Evolutionary conservation across 495 filamentous ascomycete species (phyloP).

Genomic region (Lasiosphaeria ovina): DNA sequence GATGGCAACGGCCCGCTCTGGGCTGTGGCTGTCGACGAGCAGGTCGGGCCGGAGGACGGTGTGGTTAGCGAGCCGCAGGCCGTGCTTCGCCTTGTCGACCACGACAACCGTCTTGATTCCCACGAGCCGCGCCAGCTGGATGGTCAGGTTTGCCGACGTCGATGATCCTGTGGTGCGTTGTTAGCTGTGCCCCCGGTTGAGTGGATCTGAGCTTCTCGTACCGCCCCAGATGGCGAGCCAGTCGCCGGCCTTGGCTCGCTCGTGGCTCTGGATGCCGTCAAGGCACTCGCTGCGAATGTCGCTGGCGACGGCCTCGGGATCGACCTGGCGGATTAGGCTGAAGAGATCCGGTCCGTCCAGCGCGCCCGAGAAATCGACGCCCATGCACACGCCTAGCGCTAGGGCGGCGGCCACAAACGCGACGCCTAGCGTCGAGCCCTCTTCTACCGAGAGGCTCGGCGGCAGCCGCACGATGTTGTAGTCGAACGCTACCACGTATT

Average conservation of each 20-base stretch:
- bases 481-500: slow-evolving; percentile 61
- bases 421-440: slow-evolving; percentile 60
- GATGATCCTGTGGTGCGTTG: slow-evolving; percentile 48
- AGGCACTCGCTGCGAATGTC: slow-evolving; percentile 58
- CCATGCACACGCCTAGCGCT: slow-evolving; percentile 59
- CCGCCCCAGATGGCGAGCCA: slow-evolving; percentile 72
- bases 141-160: slow-evolving; percentile 56
- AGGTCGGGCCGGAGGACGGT: slow-evolving; percentile 50
- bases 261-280: slow-evolving; percentile 38
- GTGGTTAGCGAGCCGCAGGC: slow-evolving; percentile 49
- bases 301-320: slow-evolving; percentile 41
- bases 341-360: slow-evolving; percentile 54
- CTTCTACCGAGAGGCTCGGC: slow-evolving; percentile 41
- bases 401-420: slow-evolving; percentile 61
- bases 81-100: slow-evolving; percentile 61
- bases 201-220: slow-evolving; percentile 27
- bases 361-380: slow-evolving; percentile 53
- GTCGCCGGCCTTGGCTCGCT: slow-evolving; percentile 51
- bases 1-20: slow-evolving; percentile 58
- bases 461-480: slow-evolving; percentile 64
- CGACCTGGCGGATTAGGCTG: slow-evolving; percentile 38
- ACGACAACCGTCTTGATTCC: slow-evolving; percentile 58
- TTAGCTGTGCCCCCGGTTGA: not conserved
- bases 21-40: slow-evolving; percentile 60
- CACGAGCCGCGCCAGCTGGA: slow-evolving; percentile 60